A percentile compares a stretch with the other conserved stretches of the same genome.
These are phyloP conservation scores for Mycogone perniciosa DNA, from an alignment of 2,329 filamentous ascomycete genomes.

Conservation along the genomic window DNA sequence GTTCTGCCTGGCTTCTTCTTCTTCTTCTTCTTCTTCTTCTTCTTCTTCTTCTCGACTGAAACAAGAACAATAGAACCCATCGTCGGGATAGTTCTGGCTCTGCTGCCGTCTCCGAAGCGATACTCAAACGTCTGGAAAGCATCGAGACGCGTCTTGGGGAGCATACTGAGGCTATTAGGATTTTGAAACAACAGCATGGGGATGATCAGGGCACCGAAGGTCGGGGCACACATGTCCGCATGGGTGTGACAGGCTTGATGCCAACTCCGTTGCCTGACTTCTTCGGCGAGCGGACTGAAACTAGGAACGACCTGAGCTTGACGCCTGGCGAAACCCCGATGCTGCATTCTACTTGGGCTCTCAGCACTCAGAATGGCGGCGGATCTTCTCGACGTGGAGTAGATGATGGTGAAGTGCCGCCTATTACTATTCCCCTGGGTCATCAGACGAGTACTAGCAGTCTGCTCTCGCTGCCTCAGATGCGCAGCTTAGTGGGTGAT, in stretches of 20 bases:
- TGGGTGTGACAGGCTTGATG: background rate
- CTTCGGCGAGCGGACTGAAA: background rate
- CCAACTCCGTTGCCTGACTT: slow-evolving; percentile 3
- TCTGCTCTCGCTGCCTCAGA: slow-evolving; percentile 13
- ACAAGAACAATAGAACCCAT: background rate
- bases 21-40: background rate
- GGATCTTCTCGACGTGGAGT: slow-evolving; percentile 4
- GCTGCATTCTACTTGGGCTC: slow-evolving; percentile 10
- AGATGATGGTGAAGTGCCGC: slow-evolving; percentile 3
- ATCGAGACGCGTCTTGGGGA: slow-evolving; percentile 6
- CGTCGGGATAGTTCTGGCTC: background rate
- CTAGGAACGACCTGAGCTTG: background rate
- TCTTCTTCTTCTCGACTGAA: background rate
- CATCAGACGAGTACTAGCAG: slow-evolving; percentile 17
- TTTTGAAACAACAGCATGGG: background rate
- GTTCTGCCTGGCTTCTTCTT: background rate
- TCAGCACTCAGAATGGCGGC: slow-evolving; percentile 2
- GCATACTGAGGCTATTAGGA: slow-evolving; percentile 2
- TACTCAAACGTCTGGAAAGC: slow-evolving; percentile 7
- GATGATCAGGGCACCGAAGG: background rate
- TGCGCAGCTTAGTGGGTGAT: slow-evolving; percentile 11
- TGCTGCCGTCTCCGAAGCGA: background rate
- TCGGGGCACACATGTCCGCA: background rate
- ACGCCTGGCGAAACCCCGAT: background rate
- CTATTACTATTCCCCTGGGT: slow-evolving; percentile 15